Evolutionary conservation across 2,329 filamentous ascomycete genomes (phyloP).

Genomic region (Microsporum ferrugineum): DNA sequence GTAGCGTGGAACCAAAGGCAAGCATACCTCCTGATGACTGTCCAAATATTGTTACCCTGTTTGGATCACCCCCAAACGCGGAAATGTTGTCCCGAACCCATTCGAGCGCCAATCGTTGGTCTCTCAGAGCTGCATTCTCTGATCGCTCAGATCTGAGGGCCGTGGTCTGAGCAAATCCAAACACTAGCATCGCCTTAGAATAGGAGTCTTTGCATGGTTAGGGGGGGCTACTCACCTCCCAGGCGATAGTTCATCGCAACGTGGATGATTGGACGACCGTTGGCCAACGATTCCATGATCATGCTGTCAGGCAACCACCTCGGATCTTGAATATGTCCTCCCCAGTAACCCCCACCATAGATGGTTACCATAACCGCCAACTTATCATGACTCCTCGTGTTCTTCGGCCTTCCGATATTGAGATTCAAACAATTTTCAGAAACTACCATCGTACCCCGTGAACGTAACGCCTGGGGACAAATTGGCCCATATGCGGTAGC

Average conservation of each 20-base stretch:
- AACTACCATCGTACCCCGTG: neutral
- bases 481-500: slow-evolving; percentile 2
- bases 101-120: slow-evolving; percentile 47
- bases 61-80: slow-evolving; percentile 45
- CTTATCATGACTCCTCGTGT: slow-evolving; percentile 41
- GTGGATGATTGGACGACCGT: slow-evolving; percentile 57
- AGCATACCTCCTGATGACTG: slow-evolving; percentile 48
- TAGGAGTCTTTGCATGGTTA: neutral
- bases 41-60: slow-evolving; percentile 68
- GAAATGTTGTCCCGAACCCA: slow-evolving; percentile 47
- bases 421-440: slow-evolving; percentile 54
- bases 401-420: slow-evolving; percentile 48
- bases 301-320: slow-evolving; percentile 21
- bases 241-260: slow-evolving; percentile 70
- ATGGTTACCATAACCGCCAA: slow-evolving; percentile 62
- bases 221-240: slow-evolving; percentile 35
- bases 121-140: slow-evolving; percentile 49
- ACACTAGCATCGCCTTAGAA: slow-evolving; percentile 25
- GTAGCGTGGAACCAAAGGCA: neutral
- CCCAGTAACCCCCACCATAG: slow-evolving; percentile 36
- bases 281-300: slow-evolving; percentile 29
- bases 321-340: slow-evolving; percentile 5
- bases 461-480: slow-evolving; percentile 1
- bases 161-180: slow-evolving; percentile 60
- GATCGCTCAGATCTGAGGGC: slow-evolving; percentile 57